These are phyloP conservation scores for Myriangium duriaei DNA, from an alignment of 2,329 filamentous ascomycete species.

Conservation along the genomic window DNA sequence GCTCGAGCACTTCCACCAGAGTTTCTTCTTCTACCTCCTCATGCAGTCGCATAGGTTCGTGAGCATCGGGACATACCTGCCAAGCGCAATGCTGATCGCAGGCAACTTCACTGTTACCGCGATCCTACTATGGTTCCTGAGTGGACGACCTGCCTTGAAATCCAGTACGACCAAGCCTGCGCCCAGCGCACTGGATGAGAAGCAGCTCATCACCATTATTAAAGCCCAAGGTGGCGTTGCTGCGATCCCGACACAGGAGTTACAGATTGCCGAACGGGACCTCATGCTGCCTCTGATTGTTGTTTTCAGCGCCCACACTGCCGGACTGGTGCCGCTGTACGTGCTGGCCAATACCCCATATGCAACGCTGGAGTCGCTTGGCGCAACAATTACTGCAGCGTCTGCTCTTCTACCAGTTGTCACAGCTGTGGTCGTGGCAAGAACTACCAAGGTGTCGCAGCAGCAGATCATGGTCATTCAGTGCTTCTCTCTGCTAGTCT, in stretches of 20 bases:
- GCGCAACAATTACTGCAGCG: slow-evolving; percentile 3
- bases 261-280: slow-evolving; percentile 44
- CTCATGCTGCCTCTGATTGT: slow-evolving; percentile 62
- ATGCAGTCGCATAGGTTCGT: slow-evolving; percentile 89
- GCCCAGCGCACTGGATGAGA: slow-evolving; percentile 17
- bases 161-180: slow-evolving; percentile 21
- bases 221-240: slow-evolving; percentile 24
- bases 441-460: slow-evolving; percentile 37
- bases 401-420: slow-evolving; percentile 19
- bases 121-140: slow-evolving; percentile 85
- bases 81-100: slow-evolving; percentile 93
- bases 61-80: slow-evolving; percentile 93
- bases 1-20: slow-evolving; percentile 92
- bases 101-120: slow-evolving; percentile 93
- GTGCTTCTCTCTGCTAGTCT: slow-evolving; percentile 80
- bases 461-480: slow-evolving; percentile 72
- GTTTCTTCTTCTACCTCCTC: slow-evolving; percentile 97
- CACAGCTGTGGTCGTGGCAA: slow-evolving; percentile 19
- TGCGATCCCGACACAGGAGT: slow-evolving; percentile 26
- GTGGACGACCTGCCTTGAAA: slow-evolving; percentile 39
- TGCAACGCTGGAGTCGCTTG: slow-evolving; percentile 7
- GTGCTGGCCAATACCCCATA: slow-evolving; percentile 50
- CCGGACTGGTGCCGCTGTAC: slow-evolving; percentile 70
- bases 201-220: slow-evolving; percentile 26
- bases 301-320: slow-evolving; percentile 59